phyloP scores from a whole-genome alignment of 2,329 filamentous ascomycete species.

The Tricladium varicosporioides region DNA sequence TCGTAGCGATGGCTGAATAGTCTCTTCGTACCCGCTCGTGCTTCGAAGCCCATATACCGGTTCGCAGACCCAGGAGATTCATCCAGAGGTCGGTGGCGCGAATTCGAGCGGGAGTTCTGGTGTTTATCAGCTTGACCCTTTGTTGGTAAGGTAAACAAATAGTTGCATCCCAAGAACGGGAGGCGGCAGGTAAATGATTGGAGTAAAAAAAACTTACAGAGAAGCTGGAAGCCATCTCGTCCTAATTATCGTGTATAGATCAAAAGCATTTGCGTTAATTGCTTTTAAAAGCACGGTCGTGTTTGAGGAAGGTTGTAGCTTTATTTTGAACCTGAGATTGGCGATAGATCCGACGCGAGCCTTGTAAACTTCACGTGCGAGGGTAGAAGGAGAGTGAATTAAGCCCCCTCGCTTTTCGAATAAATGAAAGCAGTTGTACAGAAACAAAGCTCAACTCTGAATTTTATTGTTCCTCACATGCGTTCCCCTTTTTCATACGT shows the following conservation, averaged over 20 bases:
- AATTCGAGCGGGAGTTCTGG: constrained; percentile 10
- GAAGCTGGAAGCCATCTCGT: constrained; percentile 9
- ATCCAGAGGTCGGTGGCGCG: constrained; percentile 11
- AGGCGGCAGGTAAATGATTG: constrained; percentile 4
- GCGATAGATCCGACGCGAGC: background rate
- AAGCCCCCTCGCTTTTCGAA: background rate
- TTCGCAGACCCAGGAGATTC: constrained; percentile 8
- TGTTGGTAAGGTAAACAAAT: background rate
- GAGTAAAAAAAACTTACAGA: constrained; percentile 11
- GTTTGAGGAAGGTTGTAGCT: background rate
- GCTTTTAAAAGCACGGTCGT: background rate
- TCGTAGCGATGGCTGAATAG: background rate
- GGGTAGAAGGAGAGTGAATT: background rate
- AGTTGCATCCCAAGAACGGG: background rate
- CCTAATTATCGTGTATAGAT: constrained; percentile 1
- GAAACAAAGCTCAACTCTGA: too few relatives aligned
- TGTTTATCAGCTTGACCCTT: constrained; percentile 1
- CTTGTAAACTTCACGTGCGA: background rate
- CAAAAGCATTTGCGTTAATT: constrained; percentile 3
- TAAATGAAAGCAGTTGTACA: too few relatives aligned
- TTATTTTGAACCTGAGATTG: too few relatives aligned
- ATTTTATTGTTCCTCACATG: background rate
- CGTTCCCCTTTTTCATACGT: background rate
- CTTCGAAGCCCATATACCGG: background rate
- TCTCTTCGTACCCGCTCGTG: constrained; percentile 2